Evolutionary conservation across 306 rosid genomes (phyloP).

Genomic region (Pachyrhizus erosus): DNA sequence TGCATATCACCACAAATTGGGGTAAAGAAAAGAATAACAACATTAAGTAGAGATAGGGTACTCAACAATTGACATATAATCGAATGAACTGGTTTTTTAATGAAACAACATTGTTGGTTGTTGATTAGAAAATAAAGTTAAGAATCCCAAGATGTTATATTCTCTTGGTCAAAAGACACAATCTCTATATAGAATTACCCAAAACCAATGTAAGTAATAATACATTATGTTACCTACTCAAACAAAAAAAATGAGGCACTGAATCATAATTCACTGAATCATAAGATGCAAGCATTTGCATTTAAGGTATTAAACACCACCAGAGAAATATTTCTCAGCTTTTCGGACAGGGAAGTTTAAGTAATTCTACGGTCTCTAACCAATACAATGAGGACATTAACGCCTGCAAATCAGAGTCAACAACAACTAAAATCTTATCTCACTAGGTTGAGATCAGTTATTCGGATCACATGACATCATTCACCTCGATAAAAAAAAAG

Average conservation of each 20-base stretch:
- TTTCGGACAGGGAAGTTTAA: not conserved
- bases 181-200: not conserved
- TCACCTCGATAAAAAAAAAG: not conserved
- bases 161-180: not conserved
- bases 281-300: not conserved
- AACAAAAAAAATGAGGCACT: not conserved
- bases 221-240: not conserved
- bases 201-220: not conserved
- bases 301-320: not conserved
- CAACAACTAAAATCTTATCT: too few relatives aligned
- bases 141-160: not conserved
- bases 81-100: not conserved
- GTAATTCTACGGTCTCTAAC: not conserved
- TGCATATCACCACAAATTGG: conserved; percentile 22
- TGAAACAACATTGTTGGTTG: not conserved
- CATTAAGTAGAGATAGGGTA: not conserved
- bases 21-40: not conserved
- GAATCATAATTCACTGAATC: conserved; percentile 20
- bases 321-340: conserved; percentile 14
- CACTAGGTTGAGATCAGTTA: too few relatives aligned
- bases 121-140: not conserved
- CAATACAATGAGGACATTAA: not conserved
- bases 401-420: not conserved
- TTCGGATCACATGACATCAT: too few relatives aligned
- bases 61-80: not conserved